These are phyloP conservation scores for Lathyrus oleraceus DNA, from an alignment of 306 rosid species.

Conservation along the genomic window DNA sequence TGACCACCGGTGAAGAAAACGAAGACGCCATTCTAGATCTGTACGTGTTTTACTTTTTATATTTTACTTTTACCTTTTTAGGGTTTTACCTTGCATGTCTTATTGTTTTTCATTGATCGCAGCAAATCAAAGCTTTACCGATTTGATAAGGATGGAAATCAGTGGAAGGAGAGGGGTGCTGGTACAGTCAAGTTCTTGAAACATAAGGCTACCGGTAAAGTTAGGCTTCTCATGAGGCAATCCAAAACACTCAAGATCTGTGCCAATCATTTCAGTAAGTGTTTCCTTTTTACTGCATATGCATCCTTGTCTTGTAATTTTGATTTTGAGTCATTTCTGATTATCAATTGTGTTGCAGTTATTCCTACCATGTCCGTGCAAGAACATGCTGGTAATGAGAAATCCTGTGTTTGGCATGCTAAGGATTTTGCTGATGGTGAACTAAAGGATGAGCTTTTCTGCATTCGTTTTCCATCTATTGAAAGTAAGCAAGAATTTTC, in stretches of 20 bases:
- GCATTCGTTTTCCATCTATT: constrained; percentile 88
- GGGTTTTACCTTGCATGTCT: background rate
- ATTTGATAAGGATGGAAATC: constrained; percentile 88
- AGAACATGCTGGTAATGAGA: constrained; percentile 96
- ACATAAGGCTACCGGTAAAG: constrained; percentile 73
- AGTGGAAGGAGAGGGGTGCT: constrained; percentile 98
- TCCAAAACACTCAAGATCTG: constrained; percentile 99
- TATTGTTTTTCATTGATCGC: constrained; percentile 13
- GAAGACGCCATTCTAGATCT: constrained; percentile 84
- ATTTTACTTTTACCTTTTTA: background rate
- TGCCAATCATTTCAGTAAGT: constrained; percentile 89
- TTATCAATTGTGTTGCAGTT: constrained; percentile 48
- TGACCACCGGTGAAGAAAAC: constrained; percentile 89
- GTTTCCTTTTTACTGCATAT: background rate
- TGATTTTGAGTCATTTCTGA: background rate
- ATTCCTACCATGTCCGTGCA: constrained; percentile 71
- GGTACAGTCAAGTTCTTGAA: constrained; percentile 85
- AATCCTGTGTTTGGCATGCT: constrained; percentile 96
- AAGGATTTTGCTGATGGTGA: constrained; percentile 94
- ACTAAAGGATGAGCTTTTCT: constrained; percentile 93
- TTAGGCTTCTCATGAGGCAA: constrained; percentile 94
- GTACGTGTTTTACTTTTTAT: constrained; percentile 34
- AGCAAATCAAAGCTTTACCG: constrained; percentile 95
- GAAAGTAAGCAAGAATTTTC: constrained; percentile 63
- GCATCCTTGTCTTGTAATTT: background rate